Evolutionary conservation across 768 basidiomycete genomes (phyloP), one percentile per base, ranked within the genome.

Genomic region (Russula sp.): DNA sequence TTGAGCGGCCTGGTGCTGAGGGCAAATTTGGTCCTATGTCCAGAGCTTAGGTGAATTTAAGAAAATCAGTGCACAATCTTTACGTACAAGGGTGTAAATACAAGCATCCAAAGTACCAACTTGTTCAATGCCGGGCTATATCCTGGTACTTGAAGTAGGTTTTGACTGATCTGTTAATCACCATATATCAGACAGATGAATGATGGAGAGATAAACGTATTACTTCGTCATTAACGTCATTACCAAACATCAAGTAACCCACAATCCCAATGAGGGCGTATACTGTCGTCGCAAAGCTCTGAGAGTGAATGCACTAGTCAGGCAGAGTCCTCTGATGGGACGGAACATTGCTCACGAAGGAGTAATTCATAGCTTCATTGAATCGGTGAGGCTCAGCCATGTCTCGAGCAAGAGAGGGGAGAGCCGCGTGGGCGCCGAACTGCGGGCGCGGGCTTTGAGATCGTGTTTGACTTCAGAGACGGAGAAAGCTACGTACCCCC

Each of bases 231-330:
- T 84, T 85, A 54, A 95, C 91, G 37, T 72, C 69, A 54, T 82
- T 77, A 10, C 94, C 93, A 71, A 93, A 94, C 96, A 98, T 98
- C 20, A 91, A 73, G 69, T 97, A 98, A 0, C 95, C 96, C 20
- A 84, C 85, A 50, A 81, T 83, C 4, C 89, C 93, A 34, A 94
- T 86, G 11, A 87, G 54, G 37, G 76, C 72, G 34, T 78, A 79
- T 9, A 67, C 57, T 18, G 60, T 14, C 0, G 67, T 68, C 16
- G 64, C 68, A 49, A 66, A 65, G 6, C 22, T 42, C 63, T 69
- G 20, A 39, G 5, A 34, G n/a, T 22, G n/a, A 22, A 14, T 3
- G 40, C 18, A 9, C n/a, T 22, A 10, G 22, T 57, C 45, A 64
- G 48, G 1, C 45, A 52, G 4, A 13, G 27, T 22, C 11, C 64